Evolutionary conservation across 164 flowering plant genomes (phyloP).

Genomic region (Dillenia turbinata): DNA sequence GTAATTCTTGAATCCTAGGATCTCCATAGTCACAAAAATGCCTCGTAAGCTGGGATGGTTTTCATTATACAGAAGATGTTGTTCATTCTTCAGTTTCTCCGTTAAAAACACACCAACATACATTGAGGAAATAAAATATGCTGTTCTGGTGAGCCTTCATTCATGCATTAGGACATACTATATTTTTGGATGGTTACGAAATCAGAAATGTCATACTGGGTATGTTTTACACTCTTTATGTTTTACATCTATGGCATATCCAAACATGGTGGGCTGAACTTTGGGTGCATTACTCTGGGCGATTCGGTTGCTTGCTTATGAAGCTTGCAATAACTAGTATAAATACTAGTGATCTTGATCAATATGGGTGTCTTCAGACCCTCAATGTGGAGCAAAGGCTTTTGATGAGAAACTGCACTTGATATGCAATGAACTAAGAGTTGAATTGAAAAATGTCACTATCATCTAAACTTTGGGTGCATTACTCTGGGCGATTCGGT

Average conservation of each 20-base stretch:
- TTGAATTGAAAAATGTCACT: slow-evolving; percentile 24
- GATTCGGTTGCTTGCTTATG: slow-evolving; percentile 41
- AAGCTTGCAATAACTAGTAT: slow-evolving; percentile 29
- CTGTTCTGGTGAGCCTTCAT: no score
- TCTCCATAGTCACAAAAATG: background rate
- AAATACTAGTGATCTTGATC: slow-evolving; percentile 25
- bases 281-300: slow-evolving; percentile 68
- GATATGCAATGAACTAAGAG: slow-evolving; percentile 29
- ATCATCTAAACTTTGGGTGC: slow-evolving; percentile 63
- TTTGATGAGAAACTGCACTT: slow-evolving; percentile 29
- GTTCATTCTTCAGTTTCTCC: no score
- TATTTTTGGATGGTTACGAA: no score
- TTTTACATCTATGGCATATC: slow-evolving; percentile 22
- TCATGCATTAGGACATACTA: no score
- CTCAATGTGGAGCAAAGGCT: slow-evolving; percentile 39
- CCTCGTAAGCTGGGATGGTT: no score
- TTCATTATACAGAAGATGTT: no score
- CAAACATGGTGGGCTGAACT: slow-evolving; percentile 47
- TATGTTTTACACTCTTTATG: no score
- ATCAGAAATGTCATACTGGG: no score
- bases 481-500: slow-evolving; percentile 58
- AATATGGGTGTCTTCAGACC: slow-evolving; percentile 37
- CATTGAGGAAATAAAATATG: no score
- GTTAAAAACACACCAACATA: no score
- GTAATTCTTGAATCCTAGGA: slow-evolving; percentile 20